Conservation (phyloP, 108 stramenopile species). For the Cyclostephanos invisitatus region DNA sequence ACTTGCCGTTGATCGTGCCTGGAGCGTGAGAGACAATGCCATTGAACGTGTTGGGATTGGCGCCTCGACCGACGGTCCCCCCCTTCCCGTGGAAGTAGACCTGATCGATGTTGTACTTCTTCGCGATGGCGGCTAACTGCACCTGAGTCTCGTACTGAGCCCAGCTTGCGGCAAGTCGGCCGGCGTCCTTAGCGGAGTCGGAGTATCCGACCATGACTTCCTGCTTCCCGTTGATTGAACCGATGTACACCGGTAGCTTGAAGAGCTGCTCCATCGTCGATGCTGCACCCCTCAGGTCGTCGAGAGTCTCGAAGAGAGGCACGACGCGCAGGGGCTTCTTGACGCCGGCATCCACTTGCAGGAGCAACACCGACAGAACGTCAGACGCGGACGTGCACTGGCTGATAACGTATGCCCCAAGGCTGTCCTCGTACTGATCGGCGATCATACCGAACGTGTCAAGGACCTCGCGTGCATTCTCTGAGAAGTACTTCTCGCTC, state of each 20-base stretch:
- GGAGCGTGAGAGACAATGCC: slow-evolving; percentile 90
- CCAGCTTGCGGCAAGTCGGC: slow-evolving; percentile 93
- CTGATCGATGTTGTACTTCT: slow-evolving; percentile 65
- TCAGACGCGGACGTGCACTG: slow-evolving; percentile 92
- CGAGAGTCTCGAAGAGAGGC: slow-evolving; percentile 96
- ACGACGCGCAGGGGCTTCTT: slow-evolving; percentile 92
- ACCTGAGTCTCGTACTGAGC: slow-evolving; percentile 96
- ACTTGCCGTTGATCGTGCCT: slow-evolving; percentile 94
- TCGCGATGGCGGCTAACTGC: slow-evolving; percentile 70
- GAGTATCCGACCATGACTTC: slow-evolving; percentile 97
- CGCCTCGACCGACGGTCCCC: slow-evolving; percentile 86
- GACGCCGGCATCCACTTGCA: slow-evolving; percentile 94
- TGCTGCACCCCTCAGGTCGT: slow-evolving; percentile 91
- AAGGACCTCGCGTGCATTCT: slow-evolving; percentile 71
- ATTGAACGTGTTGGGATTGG: slow-evolving; percentile 79
- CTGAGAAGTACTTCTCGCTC: slow-evolving; percentile 63
- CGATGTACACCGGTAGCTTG: slow-evolving; percentile 84
- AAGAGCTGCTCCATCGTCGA: slow-evolving; percentile 89
- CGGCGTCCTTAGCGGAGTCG: slow-evolving; percentile 98
- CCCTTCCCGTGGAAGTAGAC: slow-evolving; percentile 87
- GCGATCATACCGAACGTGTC: slow-evolving; percentile 85
- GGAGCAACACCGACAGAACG: slow-evolving; percentile 91
- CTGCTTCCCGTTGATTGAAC: slow-evolving; percentile 88
- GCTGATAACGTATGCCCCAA: slow-evolving; percentile 97
- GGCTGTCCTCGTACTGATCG: slow-evolving; percentile 79